A percentile compares a stretch with the other conserved stretches of the same genome.
These are phyloP conservation scores for Epichloe amarillans DNA, from an alignment of 2,329 filamentous ascomycete species.

Conservation along the genomic window DNA sequence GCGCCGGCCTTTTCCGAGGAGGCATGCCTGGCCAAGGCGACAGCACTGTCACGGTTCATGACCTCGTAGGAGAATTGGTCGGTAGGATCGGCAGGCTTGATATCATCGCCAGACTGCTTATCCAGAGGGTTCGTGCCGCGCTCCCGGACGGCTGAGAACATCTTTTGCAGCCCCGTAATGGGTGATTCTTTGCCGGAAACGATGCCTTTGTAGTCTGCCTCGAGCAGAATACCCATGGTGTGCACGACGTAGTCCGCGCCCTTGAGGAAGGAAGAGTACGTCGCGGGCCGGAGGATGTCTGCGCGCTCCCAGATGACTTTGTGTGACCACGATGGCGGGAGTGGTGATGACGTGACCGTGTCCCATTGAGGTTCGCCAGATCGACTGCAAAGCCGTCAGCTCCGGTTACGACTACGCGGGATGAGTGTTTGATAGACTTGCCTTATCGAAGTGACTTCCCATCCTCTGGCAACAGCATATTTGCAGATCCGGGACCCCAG, in stretches of 20 bases:
- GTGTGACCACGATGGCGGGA: slow-evolving; percentile 66
- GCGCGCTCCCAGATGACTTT: slow-evolving; percentile 78
- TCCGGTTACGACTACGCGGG: neutral
- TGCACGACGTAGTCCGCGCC: slow-evolving; percentile 80
- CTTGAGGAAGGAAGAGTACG: slow-evolving; percentile 64
- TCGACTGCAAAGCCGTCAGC: slow-evolving; percentile 42
- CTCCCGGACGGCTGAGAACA: slow-evolving; percentile 56
- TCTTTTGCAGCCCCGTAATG: slow-evolving; percentile 62
- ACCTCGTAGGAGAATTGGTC: slow-evolving; percentile 86
- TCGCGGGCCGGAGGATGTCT: slow-evolving; percentile 71
- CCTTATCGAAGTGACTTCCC: slow-evolving; percentile 90
- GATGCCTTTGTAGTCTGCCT: slow-evolving; percentile 95
- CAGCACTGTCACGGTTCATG: slow-evolving; percentile 88
- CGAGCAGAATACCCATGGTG: slow-evolving; percentile 88
- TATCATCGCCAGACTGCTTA: slow-evolving; percentile 41
- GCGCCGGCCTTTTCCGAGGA: slow-evolving; percentile 47
- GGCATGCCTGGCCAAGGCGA: slow-evolving; percentile 70
- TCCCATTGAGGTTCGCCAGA: slow-evolving; percentile 85
- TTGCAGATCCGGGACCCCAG: slow-evolving; percentile 83
- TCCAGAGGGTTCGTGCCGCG: slow-evolving; percentile 59
- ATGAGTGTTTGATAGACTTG: slow-evolving; percentile 19
- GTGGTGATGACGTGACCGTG: slow-evolving; percentile 54
- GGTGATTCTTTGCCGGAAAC: slow-evolving; percentile 72
- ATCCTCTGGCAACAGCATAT: slow-evolving; percentile 70
- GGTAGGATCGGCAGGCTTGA: slow-evolving; percentile 52